Evolutionary conservation across 2,329 filamentous ascomycete species (phyloP).

Genomic region (Aspergillus sergii): DNA sequence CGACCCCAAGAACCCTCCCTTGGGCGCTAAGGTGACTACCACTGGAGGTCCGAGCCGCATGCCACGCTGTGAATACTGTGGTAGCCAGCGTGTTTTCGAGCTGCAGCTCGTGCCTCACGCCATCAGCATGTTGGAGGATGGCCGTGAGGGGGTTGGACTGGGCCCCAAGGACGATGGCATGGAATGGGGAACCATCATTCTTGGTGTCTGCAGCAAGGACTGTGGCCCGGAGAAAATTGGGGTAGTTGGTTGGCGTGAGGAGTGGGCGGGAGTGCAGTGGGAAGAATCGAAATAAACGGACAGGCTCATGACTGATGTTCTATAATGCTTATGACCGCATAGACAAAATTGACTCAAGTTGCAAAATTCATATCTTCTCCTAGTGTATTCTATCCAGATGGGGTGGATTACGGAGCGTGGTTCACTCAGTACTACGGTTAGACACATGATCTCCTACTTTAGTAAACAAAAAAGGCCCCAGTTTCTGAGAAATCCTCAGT

Average conservation of each 20-base stretch:
- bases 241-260: constrained; percentile 79
- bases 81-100: constrained; percentile 78
- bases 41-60: constrained; percentile 50
- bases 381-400: neutral
- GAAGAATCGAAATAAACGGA: constrained; percentile 62
- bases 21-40: constrained; percentile 30
- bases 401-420: neutral
- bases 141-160: constrained; percentile 62
- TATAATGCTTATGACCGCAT: constrained; percentile 23
- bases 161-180: constrained; percentile 73
- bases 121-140: constrained; percentile 82
- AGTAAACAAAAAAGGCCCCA: neutral
- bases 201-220: constrained; percentile 81
- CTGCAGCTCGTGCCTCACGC: constrained; percentile 89
- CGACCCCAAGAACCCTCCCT: constrained; percentile 20
- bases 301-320: constrained; percentile 11
- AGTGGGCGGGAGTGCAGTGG: constrained; percentile 99
- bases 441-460: neutral
- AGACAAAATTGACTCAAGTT: constrained; percentile 1
- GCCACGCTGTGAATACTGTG: constrained; percentile 77
- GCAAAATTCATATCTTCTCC: neutral
- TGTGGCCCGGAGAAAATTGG: constrained; percentile 68
- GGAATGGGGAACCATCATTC: constrained; percentile 95
- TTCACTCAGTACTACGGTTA: neutral
- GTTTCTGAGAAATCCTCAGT: neutral